phyloP scores from a whole-genome alignment of 2,329 filamentous ascomycete genomes.

The Lecanicillium sp. region DNA sequence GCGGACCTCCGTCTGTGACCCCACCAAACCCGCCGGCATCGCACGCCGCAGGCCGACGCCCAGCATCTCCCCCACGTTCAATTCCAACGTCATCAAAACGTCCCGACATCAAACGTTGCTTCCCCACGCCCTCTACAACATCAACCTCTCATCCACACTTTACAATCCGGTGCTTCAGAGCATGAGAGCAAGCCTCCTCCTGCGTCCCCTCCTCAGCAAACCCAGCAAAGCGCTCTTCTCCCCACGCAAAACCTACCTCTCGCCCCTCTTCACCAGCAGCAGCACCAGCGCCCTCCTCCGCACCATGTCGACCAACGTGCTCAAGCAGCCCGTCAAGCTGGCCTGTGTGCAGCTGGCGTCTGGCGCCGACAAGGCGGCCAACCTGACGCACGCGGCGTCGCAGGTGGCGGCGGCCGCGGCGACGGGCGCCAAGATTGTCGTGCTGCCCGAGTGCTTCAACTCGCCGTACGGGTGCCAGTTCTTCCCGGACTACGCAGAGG shows the following conservation, averaged over 20 bases:
- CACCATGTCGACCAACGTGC: constrained; percentile 37
- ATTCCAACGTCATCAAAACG: too few species aligned
- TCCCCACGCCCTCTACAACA: too few species aligned
- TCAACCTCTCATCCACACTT: too few species aligned
- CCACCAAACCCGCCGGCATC: too few species aligned
- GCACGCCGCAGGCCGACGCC: too few species aligned
- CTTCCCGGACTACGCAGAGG: constrained; percentile 90
- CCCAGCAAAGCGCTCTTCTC: too few species aligned
- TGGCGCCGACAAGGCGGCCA: constrained; percentile 74
- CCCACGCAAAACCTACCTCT: neutral
- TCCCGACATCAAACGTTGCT: too few species aligned
- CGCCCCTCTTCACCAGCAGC: constrained; percentile 13
- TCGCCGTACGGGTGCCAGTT: constrained; percentile 87
- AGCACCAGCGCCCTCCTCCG: constrained; percentile 17
- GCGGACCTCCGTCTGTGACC: too few species aligned
- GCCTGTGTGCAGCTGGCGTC: constrained; percentile 76
- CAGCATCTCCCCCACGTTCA: too few species aligned
- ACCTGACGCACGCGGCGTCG: constrained; percentile 71
- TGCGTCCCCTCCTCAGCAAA: too few species aligned
- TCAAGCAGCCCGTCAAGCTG: constrained; percentile 72
- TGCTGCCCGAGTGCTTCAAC: constrained; percentile 98
- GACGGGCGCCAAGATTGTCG: constrained; percentile 74
- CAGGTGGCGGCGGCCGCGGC: constrained; percentile 77
- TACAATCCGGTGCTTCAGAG: too few species aligned
- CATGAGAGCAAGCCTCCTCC: too few species aligned